Base-by-base conservation (phyloP, 441 rosid genomes). In the Pelargonium myrrhifolium region DNA sequence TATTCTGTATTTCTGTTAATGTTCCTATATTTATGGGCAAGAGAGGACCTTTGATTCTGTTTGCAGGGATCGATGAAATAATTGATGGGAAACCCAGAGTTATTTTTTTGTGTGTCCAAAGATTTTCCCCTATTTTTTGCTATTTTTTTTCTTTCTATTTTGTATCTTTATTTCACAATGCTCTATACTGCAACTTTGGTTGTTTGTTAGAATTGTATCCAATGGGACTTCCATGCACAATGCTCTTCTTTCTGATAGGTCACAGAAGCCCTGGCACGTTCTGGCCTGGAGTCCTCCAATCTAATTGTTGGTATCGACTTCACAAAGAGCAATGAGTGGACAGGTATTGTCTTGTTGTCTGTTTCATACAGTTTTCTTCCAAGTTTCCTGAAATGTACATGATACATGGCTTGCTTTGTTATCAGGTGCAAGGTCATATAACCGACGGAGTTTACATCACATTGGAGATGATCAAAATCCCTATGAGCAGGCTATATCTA, bases 261-360 rank as follows among this genome's bases (percentile, higher is more conserved):
- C 65, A 84, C 89, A 0, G 88, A 62, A 60, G 90, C 86, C 71
- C 89, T 88, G 72, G 84, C 85, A 22, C 79, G 26, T 66, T 85
- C 94, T 0, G 94, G 94, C 66, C 79, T 88, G 8, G 91, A 88
- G 77, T 86, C 94, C 60, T 88, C 91, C 22, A 88, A 86, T 78
- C 89, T 88, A 68, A 86, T 88, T 9, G 87, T 88, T 45, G 91
- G 94, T 69, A 83, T 88, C 17, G 94, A 88, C 81, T 88, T 84
- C 73, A 88, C 94, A 1, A 88, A 88, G 83, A 88, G 94, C 80
- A 88, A 88, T 10, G 89, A 84, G 51, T 88, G 94, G 94, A 88
- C 91, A 81, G 93, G 93, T 87, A 47, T 6, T 31, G 37, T 31
- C 37, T 31, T 31, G 37, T 68, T 51, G 22, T 77, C 63, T 56